Percentiles rank a stretch among this genome's conserved stretches.
phyloP scores from a whole-genome alignment of 225 moss, liverwort and hornwort genomes.

The Marchantia polymorpha region DNA sequence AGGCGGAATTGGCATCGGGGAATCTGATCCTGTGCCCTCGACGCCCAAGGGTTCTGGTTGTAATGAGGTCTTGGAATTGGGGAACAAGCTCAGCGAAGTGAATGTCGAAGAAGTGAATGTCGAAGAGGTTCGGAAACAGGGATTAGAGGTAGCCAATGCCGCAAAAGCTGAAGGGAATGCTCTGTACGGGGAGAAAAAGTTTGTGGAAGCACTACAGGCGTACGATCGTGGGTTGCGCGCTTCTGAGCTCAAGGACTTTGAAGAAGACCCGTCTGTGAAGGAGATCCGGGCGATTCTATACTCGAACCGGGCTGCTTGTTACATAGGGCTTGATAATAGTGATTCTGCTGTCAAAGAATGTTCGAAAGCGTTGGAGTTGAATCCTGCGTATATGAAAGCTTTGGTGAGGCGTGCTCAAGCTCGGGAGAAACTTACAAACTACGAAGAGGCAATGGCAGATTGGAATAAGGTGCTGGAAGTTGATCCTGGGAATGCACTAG shows the following conservation, averaged over 20 bases:
- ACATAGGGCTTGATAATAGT: slow-evolving; percentile 57
- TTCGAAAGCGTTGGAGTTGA: slow-evolving; percentile 80
- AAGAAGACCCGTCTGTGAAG: slow-evolving; percentile 52
- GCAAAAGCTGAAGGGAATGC: slow-evolving; percentile 75
- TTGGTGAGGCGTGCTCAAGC: slow-evolving; percentile 76
- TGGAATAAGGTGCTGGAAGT: slow-evolving; percentile 75
- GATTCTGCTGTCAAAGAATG: slow-evolving; percentile 68
- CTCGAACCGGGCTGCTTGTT: slow-evolving; percentile 81
- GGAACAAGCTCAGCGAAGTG: slow-evolving; percentile 37
- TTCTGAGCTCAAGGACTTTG: slow-evolving; percentile 50
- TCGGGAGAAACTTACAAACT: slow-evolving; percentile 70
- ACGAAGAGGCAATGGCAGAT: slow-evolving; percentile 85
- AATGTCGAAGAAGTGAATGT: slow-evolving; percentile 37
- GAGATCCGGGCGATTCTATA: slow-evolving; percentile 69
- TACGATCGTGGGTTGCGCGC: slow-evolving; percentile 46
- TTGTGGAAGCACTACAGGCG: slow-evolving; percentile 57
- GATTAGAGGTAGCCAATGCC: slow-evolving; percentile 48
- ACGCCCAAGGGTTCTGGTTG: not conserved
- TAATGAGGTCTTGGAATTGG: slow-evolving; percentile 9
- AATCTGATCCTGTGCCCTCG: not conserved
- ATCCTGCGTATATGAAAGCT: slow-evolving; percentile 81
- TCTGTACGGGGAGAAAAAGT: slow-evolving; percentile 58
- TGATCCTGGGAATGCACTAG: slow-evolving; percentile 64
- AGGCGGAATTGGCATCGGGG: slow-evolving; percentile 24
- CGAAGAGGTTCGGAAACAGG: slow-evolving; percentile 19